These are phyloP conservation scores for Solanum appendiculatum DNA, from an alignment of 257 asterid genomes.

Conservation along the genomic window DNA sequence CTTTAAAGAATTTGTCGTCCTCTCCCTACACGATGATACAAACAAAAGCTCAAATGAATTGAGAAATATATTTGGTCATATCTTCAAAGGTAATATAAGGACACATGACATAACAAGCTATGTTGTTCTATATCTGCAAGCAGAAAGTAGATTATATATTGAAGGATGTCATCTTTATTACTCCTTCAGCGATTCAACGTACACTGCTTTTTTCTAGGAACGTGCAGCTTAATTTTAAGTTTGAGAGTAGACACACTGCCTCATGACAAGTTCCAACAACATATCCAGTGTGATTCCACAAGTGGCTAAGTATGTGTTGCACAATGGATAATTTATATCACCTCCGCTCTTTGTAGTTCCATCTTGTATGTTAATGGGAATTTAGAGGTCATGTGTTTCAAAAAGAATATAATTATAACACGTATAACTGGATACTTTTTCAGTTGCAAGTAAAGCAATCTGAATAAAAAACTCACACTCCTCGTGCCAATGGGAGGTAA, in stretches of 20 bases:
- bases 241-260: not conserved
- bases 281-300: not conserved
- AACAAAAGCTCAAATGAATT: not conserved
- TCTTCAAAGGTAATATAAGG: not conserved
- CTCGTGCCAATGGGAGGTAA: not conserved
- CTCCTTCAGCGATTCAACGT: not conserved
- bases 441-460: not conserved
- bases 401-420: not conserved
- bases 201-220: not conserved
- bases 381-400: not conserved
- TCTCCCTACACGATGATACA: slow-evolving; percentile 50
- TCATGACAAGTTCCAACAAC: not conserved
- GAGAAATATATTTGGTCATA: not conserved
- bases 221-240: not conserved
- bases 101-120: not conserved
- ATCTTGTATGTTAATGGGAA: not conserved
- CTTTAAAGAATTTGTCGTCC: slow-evolving; percentile 58
- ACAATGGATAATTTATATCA: not conserved
- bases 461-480: not conserved
- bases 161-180: not conserved
- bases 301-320: not conserved
- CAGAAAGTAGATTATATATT: not conserved
- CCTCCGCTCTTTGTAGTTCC: not conserved
- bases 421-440: not conserved
- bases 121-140: not conserved